phyloP scores from a whole-genome alignment of 2,329 filamentous ascomycete species.

The Conoideocrella luteorostrata region DNA sequence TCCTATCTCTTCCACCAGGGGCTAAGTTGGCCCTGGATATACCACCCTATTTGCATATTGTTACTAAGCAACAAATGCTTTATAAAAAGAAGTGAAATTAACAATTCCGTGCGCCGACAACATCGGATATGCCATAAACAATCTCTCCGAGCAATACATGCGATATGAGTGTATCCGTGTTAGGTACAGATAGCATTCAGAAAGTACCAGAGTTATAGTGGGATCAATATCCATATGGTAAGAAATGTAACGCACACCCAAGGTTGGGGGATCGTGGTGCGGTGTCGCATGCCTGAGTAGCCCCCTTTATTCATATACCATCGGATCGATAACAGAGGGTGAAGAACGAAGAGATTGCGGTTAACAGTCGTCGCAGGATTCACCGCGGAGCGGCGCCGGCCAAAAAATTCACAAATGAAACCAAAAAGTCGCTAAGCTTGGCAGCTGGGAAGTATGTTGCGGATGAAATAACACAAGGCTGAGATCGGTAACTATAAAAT shows the following conservation, averaged over 20 bases:
- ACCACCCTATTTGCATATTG: not conserved
- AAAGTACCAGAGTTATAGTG: too few species aligned
- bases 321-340: not conserved
- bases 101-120: not conserved
- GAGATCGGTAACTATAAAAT: not conserved
- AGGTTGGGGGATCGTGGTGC: too few species aligned
- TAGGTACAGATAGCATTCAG: too few species aligned
- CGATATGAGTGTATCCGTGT: too few species aligned
- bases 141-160: too few species aligned
- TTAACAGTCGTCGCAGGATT: not conserved
- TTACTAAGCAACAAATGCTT: not conserved
- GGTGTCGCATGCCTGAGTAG: too few species aligned
- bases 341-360: not conserved
- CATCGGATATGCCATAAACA: not conserved
- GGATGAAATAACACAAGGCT: not conserved
- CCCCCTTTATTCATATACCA: too few species aligned
- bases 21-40: not conserved
- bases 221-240: too few species aligned
- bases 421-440: slow-evolving; percentile 7
- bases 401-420: slow-evolving; percentile 3
- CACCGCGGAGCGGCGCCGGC: not conserved
- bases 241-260: too few species aligned
- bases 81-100: not conserved
- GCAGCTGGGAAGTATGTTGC: not conserved
- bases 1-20: not conserved